Base-by-base conservation (phyloP, 1,139 yeast genomes). In the Protomyces inouyei region DNA sequence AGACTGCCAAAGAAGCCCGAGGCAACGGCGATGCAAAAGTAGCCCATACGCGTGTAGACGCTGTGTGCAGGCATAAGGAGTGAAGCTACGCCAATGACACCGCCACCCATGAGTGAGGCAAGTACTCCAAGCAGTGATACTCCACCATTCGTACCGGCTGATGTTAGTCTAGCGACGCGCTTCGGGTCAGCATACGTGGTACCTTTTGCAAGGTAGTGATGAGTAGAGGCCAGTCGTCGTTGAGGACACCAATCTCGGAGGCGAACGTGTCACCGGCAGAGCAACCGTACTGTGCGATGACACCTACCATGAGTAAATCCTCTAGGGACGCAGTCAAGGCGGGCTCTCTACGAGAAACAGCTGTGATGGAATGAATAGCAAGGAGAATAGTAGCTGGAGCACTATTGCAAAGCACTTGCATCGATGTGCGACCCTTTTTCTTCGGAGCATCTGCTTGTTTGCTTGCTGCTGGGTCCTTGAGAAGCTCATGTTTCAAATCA, bases 191-290 rank as follows among this genome's bases (percentile, higher is more conserved):
- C 48, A 2, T 43, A 43, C 48, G 76, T 1, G 83, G 83, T 54
- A 81, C 80, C 3, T 73, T 73, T 38, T 72, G 70, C 36, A 78
- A 71, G 2, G 79, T 77, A n/a, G 82, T 79, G 66, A 80, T 78
- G 18, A 80, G 73, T 36, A 76, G 66, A 1, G 83, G 82, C 18
- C 71, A 68, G 4, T 73, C 63, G 37, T 69, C 69, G 1, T 82
- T 78, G 32, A 81, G 69, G 16, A 80, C 79, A 1, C 84, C 83
- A 28, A 81, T 71, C 67, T 81, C 83, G 0, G 82, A 79, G 1
- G 83, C 79, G 78, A 80, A 78, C 0, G 83, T 80, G 66, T 80
- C 83, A 3, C 82, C 78, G 0, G 78, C 78, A 12, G 79, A 82
- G 2, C 81, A 80, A 4, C 79, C 77, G 67, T 80, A 81, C 55